phyloP scores from a whole-genome alignment of 108 stramenopile species.

The Nannochloropsis oceanica region DNA sequence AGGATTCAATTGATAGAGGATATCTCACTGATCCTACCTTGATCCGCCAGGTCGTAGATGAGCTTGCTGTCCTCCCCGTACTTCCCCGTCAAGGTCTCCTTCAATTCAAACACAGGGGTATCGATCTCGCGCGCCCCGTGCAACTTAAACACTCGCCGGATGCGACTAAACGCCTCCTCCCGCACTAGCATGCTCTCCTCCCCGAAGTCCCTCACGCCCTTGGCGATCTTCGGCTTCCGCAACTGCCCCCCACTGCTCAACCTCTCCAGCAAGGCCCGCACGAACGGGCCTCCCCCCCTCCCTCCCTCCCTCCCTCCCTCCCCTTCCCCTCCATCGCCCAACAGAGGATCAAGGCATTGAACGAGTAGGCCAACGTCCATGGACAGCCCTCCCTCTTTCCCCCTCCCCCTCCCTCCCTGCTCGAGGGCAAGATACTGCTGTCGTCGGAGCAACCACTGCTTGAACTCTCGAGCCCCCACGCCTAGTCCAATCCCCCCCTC shows the following conservation, averaged over 20 bases:
- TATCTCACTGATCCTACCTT: constrained; percentile 44
- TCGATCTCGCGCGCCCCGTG: constrained; percentile 4
- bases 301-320: constrained; percentile 12
- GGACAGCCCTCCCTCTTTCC: not conserved
- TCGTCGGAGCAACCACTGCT: no score
- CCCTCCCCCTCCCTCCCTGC: constrained; percentile 16
- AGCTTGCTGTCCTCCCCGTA: constrained; percentile 80
- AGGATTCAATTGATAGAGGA: no score
- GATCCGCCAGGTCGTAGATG: constrained; percentile 80
- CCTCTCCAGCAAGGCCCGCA: constrained; percentile 7
- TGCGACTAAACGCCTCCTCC: not conserved
- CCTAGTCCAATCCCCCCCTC: no score
- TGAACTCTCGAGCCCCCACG: no score
- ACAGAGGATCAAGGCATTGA: not conserved
- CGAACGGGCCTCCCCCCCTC: not conserved
- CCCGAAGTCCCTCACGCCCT: constrained; percentile 13
- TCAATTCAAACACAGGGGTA: constrained; percentile 78
- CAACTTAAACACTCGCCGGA: not conserved
- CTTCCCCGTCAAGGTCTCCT: constrained; percentile 75
- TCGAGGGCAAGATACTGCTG: no score
- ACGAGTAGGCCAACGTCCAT: constrained; percentile 2
- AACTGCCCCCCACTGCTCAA: constrained; percentile 12
- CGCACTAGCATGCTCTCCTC: not conserved
- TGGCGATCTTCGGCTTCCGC: constrained; percentile 20
- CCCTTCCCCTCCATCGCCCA: not conserved